Conservation (phyloP, 83 land plant species). For the Isoetes engelmannii region DNA sequence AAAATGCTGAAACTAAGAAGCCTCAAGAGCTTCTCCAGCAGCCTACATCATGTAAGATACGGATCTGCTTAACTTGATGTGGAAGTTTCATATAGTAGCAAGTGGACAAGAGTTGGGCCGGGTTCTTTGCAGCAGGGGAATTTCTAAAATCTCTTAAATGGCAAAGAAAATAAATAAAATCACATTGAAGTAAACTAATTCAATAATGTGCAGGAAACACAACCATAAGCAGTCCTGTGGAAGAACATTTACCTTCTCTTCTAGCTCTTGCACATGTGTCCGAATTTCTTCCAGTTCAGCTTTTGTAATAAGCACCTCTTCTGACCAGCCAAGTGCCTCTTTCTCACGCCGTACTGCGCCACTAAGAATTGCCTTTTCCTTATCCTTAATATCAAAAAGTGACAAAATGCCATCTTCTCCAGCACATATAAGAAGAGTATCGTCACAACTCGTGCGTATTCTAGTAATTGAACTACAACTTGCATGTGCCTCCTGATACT, state of each 20-base stretch:
- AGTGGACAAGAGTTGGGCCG: too few relatives aligned
- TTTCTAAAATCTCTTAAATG: too few relatives aligned
- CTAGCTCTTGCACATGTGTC: slow-evolving; percentile 27
- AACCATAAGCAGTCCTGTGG: neutral
- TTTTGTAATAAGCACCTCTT: slow-evolving; percentile 30
- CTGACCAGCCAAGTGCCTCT: slow-evolving; percentile 33
- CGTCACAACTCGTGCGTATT: slow-evolving; percentile 23
- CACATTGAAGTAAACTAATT: too few relatives aligned
- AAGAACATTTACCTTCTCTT: slow-evolving; percentile 23
- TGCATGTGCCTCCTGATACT: slow-evolving; percentile 37
- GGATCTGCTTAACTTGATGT: too few relatives aligned
- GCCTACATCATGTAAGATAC: too few relatives aligned
- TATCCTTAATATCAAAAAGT: slow-evolving; percentile 38
- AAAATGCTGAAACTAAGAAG: too few relatives aligned
- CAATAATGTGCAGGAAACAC: neutral
- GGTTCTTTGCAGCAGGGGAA: too few relatives aligned
- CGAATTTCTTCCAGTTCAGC: slow-evolving; percentile 37
- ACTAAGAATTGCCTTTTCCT: slow-evolving; percentile 20
- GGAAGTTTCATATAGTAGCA: too few relatives aligned
- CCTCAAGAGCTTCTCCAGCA: too few relatives aligned
- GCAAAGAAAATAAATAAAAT: too few relatives aligned
- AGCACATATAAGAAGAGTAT: slow-evolving; percentile 25
- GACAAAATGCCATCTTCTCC: slow-evolving; percentile 37
- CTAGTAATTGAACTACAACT: slow-evolving; percentile 29
- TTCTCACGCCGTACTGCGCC: slow-evolving; percentile 30